Percentiles rank a stretch among this genome's conserved stretches.
Conservation (phyloP, 805 yeast genomes). For the Kodamaea laetipori region DNA sequence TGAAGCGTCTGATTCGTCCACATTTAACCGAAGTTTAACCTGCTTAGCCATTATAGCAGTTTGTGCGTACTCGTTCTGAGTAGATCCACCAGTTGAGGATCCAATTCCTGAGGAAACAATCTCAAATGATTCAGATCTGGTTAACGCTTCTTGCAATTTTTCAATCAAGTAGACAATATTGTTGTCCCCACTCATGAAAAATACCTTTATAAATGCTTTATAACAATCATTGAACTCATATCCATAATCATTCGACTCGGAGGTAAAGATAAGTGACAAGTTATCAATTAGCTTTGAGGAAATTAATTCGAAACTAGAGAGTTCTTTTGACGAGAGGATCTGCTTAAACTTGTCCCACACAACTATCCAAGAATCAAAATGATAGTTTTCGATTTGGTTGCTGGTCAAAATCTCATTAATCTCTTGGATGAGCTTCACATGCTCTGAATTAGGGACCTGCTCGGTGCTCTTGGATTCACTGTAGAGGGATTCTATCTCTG, state of each 20-base stretch:
- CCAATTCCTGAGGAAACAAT: conserved; percentile 51
- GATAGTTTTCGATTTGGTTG: conserved; percentile 11
- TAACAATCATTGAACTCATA: conserved; percentile 37
- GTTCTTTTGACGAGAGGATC: conserved; percentile 12
- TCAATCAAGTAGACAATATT: conserved; percentile 48
- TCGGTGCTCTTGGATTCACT: conserved; percentile 21
- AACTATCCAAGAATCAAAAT: conserved; percentile 40
- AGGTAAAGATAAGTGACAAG: conserved; percentile 38
- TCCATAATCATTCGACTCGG: conserved; percentile 20
- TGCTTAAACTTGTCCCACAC: conserved; percentile 25
- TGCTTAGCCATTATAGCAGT: conserved; percentile 72
- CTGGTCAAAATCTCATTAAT: conserved; percentile 16
- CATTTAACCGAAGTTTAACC: conserved; percentile 54
- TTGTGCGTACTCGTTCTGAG: conserved; percentile 29
- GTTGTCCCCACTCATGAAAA: conserved; percentile 28
- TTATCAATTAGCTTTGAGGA: conserved; percentile 63
- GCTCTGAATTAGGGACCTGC: conserved; percentile 16
- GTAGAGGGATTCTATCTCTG: conserved; percentile 32
- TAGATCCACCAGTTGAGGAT: not conserved
- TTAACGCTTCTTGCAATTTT: conserved; percentile 70
- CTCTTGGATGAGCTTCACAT: conserved; percentile 20
- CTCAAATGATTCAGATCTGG: conserved; percentile 73
- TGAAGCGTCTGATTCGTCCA: conserved; percentile 19
- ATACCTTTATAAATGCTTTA: conserved; percentile 47
- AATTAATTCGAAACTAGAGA: conserved; percentile 76